Conservation (phyloP, 2,329 filamentous ascomycete genomes). For the Diplodia sapinea region DNA sequence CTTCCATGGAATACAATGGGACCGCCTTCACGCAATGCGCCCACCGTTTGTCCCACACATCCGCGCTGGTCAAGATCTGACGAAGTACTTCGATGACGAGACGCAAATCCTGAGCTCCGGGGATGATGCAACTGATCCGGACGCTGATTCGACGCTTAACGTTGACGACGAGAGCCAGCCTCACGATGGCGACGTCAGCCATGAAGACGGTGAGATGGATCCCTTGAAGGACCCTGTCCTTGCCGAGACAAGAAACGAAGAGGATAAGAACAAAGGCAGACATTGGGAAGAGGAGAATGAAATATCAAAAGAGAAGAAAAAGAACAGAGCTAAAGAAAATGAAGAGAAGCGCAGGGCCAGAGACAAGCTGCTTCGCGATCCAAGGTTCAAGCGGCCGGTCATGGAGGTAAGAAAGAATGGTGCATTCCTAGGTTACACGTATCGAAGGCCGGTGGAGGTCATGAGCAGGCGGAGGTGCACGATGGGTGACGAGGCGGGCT, state of each 20-base stretch:
- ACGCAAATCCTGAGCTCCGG: constrained; percentile 61
- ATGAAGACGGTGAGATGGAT: not conserved
- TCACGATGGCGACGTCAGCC: not conserved
- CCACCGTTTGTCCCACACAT: constrained; percentile 85
- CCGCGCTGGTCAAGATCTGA: constrained; percentile 57
- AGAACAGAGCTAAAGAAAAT: constrained; percentile 51
- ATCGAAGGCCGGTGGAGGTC: constrained; percentile 59
- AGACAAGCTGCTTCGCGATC: constrained; percentile 84
- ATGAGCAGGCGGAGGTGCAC: not conserved
- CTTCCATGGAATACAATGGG: constrained; percentile 82
- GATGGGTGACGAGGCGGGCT: not conserved
- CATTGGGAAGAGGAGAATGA: not conserved
- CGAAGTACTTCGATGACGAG: constrained; percentile 89
- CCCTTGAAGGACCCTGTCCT: not conserved
- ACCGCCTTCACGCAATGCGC: constrained; percentile 68
- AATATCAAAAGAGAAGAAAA: not conserved
- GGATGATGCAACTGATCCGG: not conserved
- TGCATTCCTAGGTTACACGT: constrained; percentile 90
- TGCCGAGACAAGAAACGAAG: not conserved
- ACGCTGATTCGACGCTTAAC: not conserved
- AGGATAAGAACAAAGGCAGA: not conserved
- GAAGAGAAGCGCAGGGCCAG: constrained; percentile 79
- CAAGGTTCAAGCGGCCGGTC: constrained; percentile 67
- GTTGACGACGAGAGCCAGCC: not conserved
- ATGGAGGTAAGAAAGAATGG: constrained; percentile 80